Conservation (phyloP, 805 yeast species). For the Brettanomyces naardenensis region DNA sequence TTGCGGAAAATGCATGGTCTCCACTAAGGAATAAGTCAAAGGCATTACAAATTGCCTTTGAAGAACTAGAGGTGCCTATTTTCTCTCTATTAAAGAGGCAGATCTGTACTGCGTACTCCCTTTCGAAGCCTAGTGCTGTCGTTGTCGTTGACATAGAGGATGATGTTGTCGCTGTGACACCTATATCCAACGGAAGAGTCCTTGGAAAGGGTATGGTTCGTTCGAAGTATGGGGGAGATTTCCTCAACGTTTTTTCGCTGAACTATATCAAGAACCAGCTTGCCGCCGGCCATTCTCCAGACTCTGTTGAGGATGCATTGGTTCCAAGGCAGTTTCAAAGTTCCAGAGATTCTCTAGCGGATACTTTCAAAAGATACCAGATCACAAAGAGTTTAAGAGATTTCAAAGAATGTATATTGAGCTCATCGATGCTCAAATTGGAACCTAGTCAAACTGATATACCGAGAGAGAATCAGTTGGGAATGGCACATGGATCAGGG, state of each 20-base stretch:
- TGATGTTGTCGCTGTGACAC: conserved; percentile 62
- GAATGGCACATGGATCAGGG: conserved; percentile 13
- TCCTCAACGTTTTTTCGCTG: conserved; percentile 56
- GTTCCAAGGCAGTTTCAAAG: conserved; percentile 25
- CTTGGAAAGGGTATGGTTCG: conserved; percentile 57
- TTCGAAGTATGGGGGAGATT: conserved; percentile 80
- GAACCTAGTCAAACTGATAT: conserved; percentile 19
- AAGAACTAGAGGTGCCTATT: conserved; percentile 64
- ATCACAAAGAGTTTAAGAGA: conserved; percentile 36
- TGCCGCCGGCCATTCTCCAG: conserved; percentile 21
- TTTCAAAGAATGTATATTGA: conserved; percentile 32
- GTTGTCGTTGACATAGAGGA: conserved; percentile 78
- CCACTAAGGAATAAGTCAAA: conserved; percentile 46
- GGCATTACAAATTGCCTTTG: conserved; percentile 68
- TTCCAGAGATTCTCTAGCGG: conserved; percentile 18
- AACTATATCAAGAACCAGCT: conserved; percentile 33
- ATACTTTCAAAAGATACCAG: conserved; percentile 33
- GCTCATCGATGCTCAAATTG: conserved; percentile 22
- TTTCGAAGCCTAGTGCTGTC: conserved; percentile 64
- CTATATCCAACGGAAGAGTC: conserved; percentile 68
- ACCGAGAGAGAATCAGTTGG: conserved; percentile 26
- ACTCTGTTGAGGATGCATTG: conserved; percentile 23
- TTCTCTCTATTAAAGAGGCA: conserved; percentile 73
- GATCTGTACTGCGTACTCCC: conserved; percentile 67
- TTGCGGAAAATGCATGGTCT: conserved; percentile 59